These are phyloP conservation scores for Dalbergia cochinchinensis DNA, from an alignment of 306 rosid species.

Conservation along the genomic window DNA sequence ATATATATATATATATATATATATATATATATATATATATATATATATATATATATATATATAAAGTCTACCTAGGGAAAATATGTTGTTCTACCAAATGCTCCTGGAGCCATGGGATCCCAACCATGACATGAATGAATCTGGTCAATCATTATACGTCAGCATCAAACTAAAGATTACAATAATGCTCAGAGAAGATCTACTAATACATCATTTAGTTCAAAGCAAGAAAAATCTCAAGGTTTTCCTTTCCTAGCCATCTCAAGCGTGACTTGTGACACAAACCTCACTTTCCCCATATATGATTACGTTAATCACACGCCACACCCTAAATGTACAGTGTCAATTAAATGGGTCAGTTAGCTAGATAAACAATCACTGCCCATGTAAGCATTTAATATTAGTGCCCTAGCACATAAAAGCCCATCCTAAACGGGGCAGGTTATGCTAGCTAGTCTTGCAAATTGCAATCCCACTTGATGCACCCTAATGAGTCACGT, in stretches of 20 bases:
- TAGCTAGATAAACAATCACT: neutral
- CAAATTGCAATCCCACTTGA: neutral
- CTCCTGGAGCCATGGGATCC: neutral
- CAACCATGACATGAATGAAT: neutral
- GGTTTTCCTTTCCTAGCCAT: neutral
- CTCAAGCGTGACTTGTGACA: neutral
- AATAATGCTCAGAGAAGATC: slow-evolving; percentile 2
- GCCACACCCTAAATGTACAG: neutral
- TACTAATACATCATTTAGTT: neutral
- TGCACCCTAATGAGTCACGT: too few species aligned
- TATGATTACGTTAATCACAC: too few species aligned
- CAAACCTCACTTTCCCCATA: neutral
- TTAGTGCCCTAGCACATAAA: neutral
- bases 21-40: too few species aligned
- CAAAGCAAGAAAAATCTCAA: neutral
- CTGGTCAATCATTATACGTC: neutral
- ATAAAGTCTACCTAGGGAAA: too few species aligned
- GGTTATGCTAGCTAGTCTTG: too few species aligned
- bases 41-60: too few species aligned
- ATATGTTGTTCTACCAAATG: neutral
- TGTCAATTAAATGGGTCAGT: too few species aligned
- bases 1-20: too few species aligned
- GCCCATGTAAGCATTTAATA: neutral
- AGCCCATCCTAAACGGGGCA: too few species aligned
- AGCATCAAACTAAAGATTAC: neutral